Conservation (phyloP, 2,329 filamentous ascomycete species). For the Aspergillus puulaauensis region DNA sequence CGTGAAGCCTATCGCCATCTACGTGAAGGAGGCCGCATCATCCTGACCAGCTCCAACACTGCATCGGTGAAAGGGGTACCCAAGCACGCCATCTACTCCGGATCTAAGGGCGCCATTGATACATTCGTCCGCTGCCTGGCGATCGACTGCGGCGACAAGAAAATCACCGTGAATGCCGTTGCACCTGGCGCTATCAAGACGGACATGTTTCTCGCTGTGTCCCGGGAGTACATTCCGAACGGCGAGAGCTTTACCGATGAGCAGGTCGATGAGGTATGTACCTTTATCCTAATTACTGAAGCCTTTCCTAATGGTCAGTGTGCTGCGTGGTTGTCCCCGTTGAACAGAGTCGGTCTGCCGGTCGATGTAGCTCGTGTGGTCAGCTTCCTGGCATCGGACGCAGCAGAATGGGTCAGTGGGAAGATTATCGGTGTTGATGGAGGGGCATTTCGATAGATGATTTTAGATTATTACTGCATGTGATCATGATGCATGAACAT, state of each 20-base stretch:
- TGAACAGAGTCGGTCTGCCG: slow-evolving; percentile 1
- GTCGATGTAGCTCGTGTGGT: slow-evolving; percentile 10
- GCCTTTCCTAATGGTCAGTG: not conserved
- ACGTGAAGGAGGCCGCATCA: slow-evolving; percentile 67
- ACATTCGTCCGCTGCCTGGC: slow-evolving; percentile 75
- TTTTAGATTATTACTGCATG: not conserved
- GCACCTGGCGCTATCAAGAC: slow-evolving; percentile 68
- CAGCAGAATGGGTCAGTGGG: slow-evolving; percentile 10
- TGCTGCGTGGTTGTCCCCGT: slow-evolving; percentile 4
- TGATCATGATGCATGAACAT: no score
- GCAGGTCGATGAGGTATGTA: not conserved
- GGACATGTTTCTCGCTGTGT: slow-evolving; percentile 59
- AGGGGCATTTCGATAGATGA: not conserved
- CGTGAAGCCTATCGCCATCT: slow-evolving; percentile 69
- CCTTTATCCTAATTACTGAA: no score
- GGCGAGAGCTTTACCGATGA: slow-evolving; percentile 1
- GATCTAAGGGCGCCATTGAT: slow-evolving; percentile 73
- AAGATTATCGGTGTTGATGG: slow-evolving; percentile 4
- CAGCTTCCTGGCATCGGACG: slow-evolving; percentile 8
- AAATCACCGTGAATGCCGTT: slow-evolving; percentile 67
- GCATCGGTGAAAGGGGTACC: slow-evolving; percentile 54
- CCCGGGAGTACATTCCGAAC: slow-evolving; percentile 11
- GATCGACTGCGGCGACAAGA: slow-evolving; percentile 66
- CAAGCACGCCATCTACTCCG: slow-evolving; percentile 72
- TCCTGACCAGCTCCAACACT: slow-evolving; percentile 71